Percentiles rank a stretch among this genome's conserved stretches.
These are phyloP conservation scores for Chrysoporthe puriensis DNA, from an alignment of 2,329 filamentous ascomycete species.

Conservation along the genomic window DNA sequence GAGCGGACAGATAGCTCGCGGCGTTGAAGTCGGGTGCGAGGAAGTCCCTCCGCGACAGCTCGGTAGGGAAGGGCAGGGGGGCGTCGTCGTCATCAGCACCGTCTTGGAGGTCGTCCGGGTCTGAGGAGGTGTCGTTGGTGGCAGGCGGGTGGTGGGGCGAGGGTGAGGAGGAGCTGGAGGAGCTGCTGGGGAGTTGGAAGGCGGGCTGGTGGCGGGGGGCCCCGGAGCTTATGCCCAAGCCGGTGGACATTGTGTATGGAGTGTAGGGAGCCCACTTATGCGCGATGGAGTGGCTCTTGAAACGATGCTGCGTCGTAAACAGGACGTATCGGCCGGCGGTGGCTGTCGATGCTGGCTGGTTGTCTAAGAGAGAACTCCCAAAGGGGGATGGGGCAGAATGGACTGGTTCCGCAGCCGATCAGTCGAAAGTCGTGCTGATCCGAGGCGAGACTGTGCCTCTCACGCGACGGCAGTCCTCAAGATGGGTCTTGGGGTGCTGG, in stretches of 20 bases:
- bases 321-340: not conserved
- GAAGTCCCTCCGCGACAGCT: slow-evolving; percentile 83
- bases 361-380: not conserved
- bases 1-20: slow-evolving; percentile 70
- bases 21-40: slow-evolving; percentile 77
- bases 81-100: slow-evolving; percentile 51
- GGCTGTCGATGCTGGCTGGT: not conserved
- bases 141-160: slow-evolving; percentile 31
- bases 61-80: slow-evolving; percentile 84
- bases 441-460: not conserved
- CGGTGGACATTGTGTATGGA: slow-evolving; percentile 20
- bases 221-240: slow-evolving; percentile 18
- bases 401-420: not conserved
- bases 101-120: slow-evolving; percentile 46
- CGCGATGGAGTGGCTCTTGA: not conserved
- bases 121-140: slow-evolving; percentile 36
- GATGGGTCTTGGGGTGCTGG: not conserved
- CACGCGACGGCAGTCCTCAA: not conserved
- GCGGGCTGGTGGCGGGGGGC: slow-evolving; percentile 18
- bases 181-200: slow-evolving; percentile 33
- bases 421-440: not conserved
- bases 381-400: not conserved
- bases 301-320: not conserved
- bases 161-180: slow-evolving; percentile 37
- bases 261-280: not conserved